phyloP scores from a whole-genome alignment of 2,329 filamentous ascomycete genomes.

The Diaporthe amygdali region DNA sequence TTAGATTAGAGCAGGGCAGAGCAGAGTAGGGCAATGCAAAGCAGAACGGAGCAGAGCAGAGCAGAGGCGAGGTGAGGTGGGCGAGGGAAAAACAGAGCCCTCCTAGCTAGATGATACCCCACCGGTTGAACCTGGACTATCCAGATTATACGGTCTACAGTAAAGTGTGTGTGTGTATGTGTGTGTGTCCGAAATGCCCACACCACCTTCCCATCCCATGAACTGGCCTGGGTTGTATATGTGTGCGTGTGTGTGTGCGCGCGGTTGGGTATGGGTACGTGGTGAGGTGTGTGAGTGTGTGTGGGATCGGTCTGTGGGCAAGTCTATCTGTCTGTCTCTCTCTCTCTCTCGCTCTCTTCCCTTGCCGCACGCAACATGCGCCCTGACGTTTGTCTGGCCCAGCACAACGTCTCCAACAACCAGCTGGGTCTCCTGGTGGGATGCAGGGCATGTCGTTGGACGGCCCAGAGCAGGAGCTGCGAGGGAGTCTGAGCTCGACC shows the following conservation, averaged over 20 bases:
- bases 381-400: background rate
- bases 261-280: background rate
- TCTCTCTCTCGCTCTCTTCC: background rate
- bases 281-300: too few species aligned
- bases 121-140: conserved; percentile 5
- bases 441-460: conserved; percentile 6
- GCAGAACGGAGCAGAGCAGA: background rate
- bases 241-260: background rate
- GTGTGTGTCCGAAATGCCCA: background rate
- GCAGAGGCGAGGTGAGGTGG: background rate
- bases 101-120: conserved; percentile 3
- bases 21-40: background rate
- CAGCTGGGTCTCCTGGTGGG: background rate
- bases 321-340: background rate
- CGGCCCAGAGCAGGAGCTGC: background rate
- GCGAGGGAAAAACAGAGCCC: background rate
- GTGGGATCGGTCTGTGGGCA: background rate
- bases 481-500: conserved; percentile 1
- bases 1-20: background rate
- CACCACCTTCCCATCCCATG: background rate
- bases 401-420: background rate
- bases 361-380: background rate
- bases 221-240: background rate
- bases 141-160: conserved; percentile 2
- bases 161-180: background rate